Evolutionary conservation across 352 stramenopile genomes (phyloP).

Genomic region (Globisporangium nodosum): DNA sequence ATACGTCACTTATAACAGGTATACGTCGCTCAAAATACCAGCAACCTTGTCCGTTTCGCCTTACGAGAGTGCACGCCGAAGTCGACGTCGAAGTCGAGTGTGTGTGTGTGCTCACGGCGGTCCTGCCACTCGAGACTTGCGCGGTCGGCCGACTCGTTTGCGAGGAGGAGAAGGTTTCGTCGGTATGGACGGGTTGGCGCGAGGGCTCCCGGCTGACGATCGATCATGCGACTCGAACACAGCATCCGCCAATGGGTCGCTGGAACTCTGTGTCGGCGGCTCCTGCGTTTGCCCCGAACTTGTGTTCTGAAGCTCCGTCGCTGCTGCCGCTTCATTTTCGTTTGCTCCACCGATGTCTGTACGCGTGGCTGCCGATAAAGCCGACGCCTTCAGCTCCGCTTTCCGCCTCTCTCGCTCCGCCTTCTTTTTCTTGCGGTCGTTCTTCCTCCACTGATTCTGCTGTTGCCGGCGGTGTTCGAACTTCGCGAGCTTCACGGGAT

Average conservation of each 20-base stretch:
- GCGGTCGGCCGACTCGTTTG: background rate
- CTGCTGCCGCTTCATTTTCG: background rate
- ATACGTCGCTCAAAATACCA: too few relatives aligned
- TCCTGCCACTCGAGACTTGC: background rate
- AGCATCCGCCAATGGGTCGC: background rate
- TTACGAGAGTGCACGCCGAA: too few relatives aligned
- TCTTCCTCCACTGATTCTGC: background rate
- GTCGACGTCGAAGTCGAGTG: too few relatives aligned
- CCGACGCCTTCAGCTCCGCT: background rate
- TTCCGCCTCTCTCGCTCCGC: background rate
- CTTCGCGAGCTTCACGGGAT: background rate
- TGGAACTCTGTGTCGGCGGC: background rate
- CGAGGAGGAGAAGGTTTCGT: background rate
- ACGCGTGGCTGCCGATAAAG: background rate
- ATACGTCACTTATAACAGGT: too few relatives aligned
- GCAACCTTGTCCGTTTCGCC: too few relatives aligned
- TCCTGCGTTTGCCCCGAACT: background rate
- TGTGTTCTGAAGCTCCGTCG: too few relatives aligned
- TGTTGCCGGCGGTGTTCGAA: background rate
- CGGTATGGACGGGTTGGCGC: background rate
- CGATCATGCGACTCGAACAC: slow-evolving; percentile 8
- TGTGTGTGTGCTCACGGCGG: too few relatives aligned
- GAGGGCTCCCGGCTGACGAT: background rate
- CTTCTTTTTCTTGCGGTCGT: background rate
- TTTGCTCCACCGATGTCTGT: background rate